Percentiles rank a stretch among this genome's conserved stretches.
phyloP scores from a whole-genome alignment of 2,329 filamentous ascomycete species.

The Fusarium redolens region DNA sequence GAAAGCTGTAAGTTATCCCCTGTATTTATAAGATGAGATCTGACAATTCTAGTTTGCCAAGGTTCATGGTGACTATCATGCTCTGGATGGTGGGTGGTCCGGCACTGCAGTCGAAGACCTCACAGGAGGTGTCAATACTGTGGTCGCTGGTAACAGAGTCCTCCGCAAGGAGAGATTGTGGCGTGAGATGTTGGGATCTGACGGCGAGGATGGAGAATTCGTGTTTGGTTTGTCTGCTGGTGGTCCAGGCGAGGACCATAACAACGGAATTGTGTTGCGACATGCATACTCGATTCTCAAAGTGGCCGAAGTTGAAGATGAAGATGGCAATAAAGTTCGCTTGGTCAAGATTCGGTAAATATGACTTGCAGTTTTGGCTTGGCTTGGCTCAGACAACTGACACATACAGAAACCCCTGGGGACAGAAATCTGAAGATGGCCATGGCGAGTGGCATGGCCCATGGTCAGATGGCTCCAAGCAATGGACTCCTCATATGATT shows the following conservation, averaged over 20 bases:
- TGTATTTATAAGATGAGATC: neutral
- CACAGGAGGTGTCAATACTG: constrained; percentile 67
- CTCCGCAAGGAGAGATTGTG: constrained; percentile 77
- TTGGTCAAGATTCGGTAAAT: constrained; percentile 59
- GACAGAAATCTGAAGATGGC: constrained; percentile 58
- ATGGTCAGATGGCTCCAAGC: constrained; percentile 78
- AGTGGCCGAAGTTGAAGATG: constrained; percentile 57
- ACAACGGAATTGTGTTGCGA: constrained; percentile 56
- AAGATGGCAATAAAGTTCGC: constrained; percentile 53
- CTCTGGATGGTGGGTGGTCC: constrained; percentile 75
- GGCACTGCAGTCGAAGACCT: constrained; percentile 63
- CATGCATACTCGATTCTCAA: constrained; percentile 65
- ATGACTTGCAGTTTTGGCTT: too few relatives aligned
- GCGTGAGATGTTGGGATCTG: constrained; percentile 73
- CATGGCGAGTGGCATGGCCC: constrained; percentile 74
- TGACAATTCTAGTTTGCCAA: constrained; percentile 69
- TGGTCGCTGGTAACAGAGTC: constrained; percentile 66
- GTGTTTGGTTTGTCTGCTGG: constrained; percentile 61
- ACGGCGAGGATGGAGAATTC: constrained; percentile 75
- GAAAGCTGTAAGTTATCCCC: constrained; percentile 63
- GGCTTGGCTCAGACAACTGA: neutral
- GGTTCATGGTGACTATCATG: constrained; percentile 76
- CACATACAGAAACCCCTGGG: constrained; percentile 73
- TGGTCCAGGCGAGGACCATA: constrained; percentile 40
- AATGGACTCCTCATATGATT: constrained; percentile 82